Evolutionary conservation across 441 rosid species (phyloP).

Genomic region (Erodium moschatum): DNA sequence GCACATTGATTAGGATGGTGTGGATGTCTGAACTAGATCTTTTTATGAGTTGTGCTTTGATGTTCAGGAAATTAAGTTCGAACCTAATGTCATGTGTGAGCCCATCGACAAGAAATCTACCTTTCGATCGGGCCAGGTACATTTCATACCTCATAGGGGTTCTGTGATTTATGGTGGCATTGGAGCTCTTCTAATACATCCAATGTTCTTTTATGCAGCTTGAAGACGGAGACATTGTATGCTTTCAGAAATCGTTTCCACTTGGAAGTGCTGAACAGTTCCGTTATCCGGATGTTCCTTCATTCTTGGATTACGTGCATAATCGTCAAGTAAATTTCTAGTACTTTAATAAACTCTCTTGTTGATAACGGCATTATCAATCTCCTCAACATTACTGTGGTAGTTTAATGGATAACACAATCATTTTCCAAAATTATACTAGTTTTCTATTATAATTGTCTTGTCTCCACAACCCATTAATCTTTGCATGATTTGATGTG

Average conservation of each 20-base stretch:
- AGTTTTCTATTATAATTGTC: background rate
- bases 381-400: too few species aligned
- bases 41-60: background rate
- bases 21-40: too few species aligned
- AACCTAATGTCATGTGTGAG: conserved; percentile 59
- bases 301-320: conserved; percentile 55
- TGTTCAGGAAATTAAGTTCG: conserved; percentile 57
- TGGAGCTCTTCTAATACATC: conserved; percentile 14
- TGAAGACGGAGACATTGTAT: conserved; percentile 62
- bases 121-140: conserved; percentile 43
- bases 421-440: too few species aligned
- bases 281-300: conserved; percentile 54
- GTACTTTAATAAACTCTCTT: background rate
- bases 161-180: background rate
- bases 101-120: conserved; percentile 41
- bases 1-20: background rate
- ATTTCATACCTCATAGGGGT: background rate
- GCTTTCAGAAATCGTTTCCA: conserved; percentile 43
- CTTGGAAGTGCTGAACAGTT: conserved; percentile 30
- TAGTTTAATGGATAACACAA: too few species aligned
- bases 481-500: background rate
- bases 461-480: background rate
- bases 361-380: too few species aligned
- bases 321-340: conserved; percentile 44
- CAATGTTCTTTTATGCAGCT: conserved; percentile 31